These are phyloP conservation scores for Lindgomyces ingoldianus DNA, from an alignment of 495 filamentous ascomycete genomes.

Conservation along the genomic window DNA sequence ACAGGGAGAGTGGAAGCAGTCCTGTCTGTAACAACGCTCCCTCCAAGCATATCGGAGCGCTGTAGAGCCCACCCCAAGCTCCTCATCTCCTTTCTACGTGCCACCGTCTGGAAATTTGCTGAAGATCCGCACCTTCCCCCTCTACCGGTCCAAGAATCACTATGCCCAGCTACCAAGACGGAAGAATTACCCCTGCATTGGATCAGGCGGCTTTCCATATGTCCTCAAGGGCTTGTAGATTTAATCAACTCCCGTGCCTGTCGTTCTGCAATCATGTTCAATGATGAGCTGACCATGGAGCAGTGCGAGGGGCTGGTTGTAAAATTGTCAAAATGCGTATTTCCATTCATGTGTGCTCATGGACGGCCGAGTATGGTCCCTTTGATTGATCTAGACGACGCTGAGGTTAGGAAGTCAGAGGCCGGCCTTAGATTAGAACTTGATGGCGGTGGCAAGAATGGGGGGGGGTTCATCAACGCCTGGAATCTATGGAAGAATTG, in stretches of 20 bases:
- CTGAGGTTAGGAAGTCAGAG: neutral
- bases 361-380: slow-evolving; percentile 49
- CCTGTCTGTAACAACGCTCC: slow-evolving; percentile 58
- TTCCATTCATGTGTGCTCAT: slow-evolving; percentile 86
- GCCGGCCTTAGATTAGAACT: neutral
- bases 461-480: slow-evolving; percentile 3
- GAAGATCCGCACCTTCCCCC: slow-evolving; percentile 12
- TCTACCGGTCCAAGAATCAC: neutral
- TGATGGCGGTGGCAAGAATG: slow-evolving; percentile 2
- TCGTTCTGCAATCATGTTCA: slow-evolving; percentile 95
- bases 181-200: slow-evolving; percentile 44
- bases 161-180: neutral
- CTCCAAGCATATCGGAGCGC: slow-evolving; percentile 70
- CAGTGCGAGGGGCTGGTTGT: slow-evolving; percentile 68
- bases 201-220: slow-evolving; percentile 62
- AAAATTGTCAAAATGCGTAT: slow-evolving; percentile 65
- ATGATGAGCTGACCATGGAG: slow-evolving; percentile 66
- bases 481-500: slow-evolving; percentile 21
- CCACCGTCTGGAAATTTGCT: slow-evolving; percentile 62
- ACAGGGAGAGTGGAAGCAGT: slow-evolving; percentile 21
- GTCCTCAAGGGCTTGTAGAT: slow-evolving; percentile 78
- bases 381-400: slow-evolving; percentile 37
- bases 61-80: slow-evolving; percentile 70
- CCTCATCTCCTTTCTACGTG: slow-evolving; percentile 68
- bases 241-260: slow-evolving; percentile 89